Conservation (phyloP, 2,329 filamentous ascomycete genomes). For the Talaromyces pinophilus region DNA sequence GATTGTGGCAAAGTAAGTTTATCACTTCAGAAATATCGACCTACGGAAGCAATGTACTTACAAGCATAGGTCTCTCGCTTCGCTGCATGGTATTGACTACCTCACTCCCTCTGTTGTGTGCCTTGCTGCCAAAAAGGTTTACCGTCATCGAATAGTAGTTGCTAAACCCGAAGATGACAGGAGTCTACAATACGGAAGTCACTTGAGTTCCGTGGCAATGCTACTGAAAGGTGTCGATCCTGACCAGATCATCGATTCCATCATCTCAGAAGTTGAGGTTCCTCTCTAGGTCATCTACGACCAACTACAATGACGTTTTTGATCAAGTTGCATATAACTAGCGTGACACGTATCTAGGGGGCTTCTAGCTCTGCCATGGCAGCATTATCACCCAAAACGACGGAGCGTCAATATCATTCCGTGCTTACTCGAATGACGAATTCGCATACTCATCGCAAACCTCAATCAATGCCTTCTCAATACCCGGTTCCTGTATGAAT, state of each 20-base stretch:
- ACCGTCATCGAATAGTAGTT: conserved; percentile 77
- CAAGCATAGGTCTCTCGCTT: conserved; percentile 64
- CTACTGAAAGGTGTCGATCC: conserved; percentile 62
- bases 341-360: neutral
- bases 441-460: conserved; percentile 13
- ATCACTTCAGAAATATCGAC: neutral
- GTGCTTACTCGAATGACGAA: neutral
- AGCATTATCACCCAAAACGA: neutral
- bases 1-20: conserved; percentile 60
- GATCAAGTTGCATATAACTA: neutral
- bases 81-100: conserved; percentile 77
- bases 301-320: neutral
- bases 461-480: conserved; percentile 6
- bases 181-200: conserved; percentile 92
- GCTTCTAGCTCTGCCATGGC: neutral
- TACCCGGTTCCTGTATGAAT: conserved; percentile 5
- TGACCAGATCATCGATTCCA: conserved; percentile 60
- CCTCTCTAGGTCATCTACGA: conserved; percentile 47
- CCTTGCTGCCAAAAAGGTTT: conserved; percentile 82
- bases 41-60: conserved; percentile 30
- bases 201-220: conserved; percentile 65
- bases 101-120: conserved; percentile 81
- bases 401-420: neutral
- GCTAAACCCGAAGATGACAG: conserved; percentile 71
- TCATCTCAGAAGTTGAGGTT: conserved; percentile 58